Evolutionary conservation across 345 rosid species (phyloP), one percentile per base, ranked within the genome.

Genomic region (Odontarrhena argentea): DNA sequence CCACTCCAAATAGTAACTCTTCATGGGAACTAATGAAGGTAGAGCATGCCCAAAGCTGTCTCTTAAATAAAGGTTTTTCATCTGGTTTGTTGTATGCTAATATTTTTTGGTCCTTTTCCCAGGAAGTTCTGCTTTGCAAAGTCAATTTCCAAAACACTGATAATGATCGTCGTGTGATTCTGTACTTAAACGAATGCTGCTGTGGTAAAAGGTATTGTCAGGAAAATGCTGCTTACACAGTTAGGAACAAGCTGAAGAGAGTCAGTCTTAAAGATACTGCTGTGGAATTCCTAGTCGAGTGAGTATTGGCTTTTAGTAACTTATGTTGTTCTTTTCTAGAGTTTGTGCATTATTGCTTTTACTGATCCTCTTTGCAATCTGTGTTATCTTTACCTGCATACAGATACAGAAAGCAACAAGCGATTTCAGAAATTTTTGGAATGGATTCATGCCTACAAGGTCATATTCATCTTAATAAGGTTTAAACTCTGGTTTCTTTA

Each of bases 1-100:
- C 99, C 55, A 69, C 83, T 63, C 83, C 97, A 7, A 91, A 81
- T 60, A 94, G 96, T 79, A 94, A 85, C 68, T 84, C 87, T 13
- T 94, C 96, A 8, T 94, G 99, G 99, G 99, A 94, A 62, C 69
- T 78, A 76, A 94, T 94, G 99, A 94, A 94, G 97, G 99, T 94
- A 77, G 6, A 54, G 12, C 36, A 15, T 44, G 32, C 50, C 60
- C 30, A 3, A 22, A 59, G 14, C 61, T 65, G 38, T 55, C 61
- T 69, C 25, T 25, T 65, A 14, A 28, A 12, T 41, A 42, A 30
- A 56, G 45, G 14, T 51, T 51, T 52, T 15, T 65, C 15, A 8
- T 51, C 30, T 55, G 25, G 71, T 57, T 52, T 34, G 26, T 12
- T n/a, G 51, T 55, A 41, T 30, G 32, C 48, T 55, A 54, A 64